Conservation (phyloP, 208 protist species). For the Perkinsela sp. region DNA sequence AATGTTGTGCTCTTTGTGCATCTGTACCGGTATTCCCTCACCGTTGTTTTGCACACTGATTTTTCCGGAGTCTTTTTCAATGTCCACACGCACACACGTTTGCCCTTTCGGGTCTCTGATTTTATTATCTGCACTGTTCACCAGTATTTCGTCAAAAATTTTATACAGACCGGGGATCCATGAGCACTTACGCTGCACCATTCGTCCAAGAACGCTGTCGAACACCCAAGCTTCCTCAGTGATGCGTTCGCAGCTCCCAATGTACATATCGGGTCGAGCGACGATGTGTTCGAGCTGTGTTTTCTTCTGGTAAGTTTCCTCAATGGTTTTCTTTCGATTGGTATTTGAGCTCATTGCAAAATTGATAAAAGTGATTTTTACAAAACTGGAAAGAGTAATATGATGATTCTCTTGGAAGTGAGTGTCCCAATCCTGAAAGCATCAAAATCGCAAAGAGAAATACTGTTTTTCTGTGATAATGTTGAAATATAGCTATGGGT, state of each 20-base stretch:
- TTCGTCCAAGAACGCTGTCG: slow-evolving; percentile 51
- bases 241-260: slow-evolving; percentile 71
- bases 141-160: slow-evolving; percentile 99
- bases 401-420: too few species aligned
- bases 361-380: too few species aligned
- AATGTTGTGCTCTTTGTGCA: slow-evolving; percentile 82
- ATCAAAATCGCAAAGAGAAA: too few species aligned
- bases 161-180: slow-evolving; percentile 97
- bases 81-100: slow-evolving; percentile 72
- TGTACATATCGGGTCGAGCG: slow-evolving; percentile 95
- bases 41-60: slow-evolving; percentile 96
- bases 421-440: too few species aligned
- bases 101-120: slow-evolving; percentile 71
- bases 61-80: slow-evolving; percentile 56
- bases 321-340: slow-evolving; percentile 11
- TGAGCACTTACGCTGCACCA: slow-evolving; percentile 69
- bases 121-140: slow-evolving; percentile 99
- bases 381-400: too few species aligned
- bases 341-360: too few species aligned
- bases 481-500: too few species aligned
- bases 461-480: too few species aligned
- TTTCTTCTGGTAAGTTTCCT: slow-evolving; percentile 87
- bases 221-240: slow-evolving; percentile 81
- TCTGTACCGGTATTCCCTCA: slow-evolving; percentile 82
- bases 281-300: slow-evolving; percentile 93